These are phyloP conservation scores for Amaranthus hypochondriacus DNA, from an alignment of 148 eudicot genomes.

Conservation along the genomic window DNA sequence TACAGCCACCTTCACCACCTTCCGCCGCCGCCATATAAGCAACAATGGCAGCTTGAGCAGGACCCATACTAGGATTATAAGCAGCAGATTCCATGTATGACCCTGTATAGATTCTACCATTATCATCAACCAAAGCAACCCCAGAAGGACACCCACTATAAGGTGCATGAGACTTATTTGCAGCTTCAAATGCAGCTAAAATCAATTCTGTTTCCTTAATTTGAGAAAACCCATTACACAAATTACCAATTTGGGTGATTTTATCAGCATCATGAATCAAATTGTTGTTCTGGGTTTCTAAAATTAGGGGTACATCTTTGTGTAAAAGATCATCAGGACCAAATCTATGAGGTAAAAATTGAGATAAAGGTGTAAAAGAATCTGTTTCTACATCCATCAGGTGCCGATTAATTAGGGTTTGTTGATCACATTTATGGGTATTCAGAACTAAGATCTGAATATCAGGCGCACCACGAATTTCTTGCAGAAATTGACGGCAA, in stretches of 20 bases:
- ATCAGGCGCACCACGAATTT: constrained; percentile 50
- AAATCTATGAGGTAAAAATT: constrained; percentile 52
- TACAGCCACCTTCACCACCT: constrained; percentile 39
- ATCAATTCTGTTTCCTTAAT: constrained; percentile 25
- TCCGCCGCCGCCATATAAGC: constrained; percentile 51
- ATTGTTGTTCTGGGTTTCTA: constrained; percentile 45
- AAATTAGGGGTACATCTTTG: constrained; percentile 47
- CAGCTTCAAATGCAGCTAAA: constrained; percentile 58
- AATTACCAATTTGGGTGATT: background rate
- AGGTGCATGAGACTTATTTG: constrained; percentile 58
- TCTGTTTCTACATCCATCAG: background rate
- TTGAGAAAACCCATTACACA: constrained; percentile 28
- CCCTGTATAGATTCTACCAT: constrained; percentile 57
- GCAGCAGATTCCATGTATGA: constrained; percentile 91
- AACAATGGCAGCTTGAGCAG: constrained; percentile 78
- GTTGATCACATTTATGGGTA: background rate
- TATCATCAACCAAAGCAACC: constrained; percentile 50
- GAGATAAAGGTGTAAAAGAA: constrained; percentile 38
- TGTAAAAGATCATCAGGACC: constrained; percentile 69
- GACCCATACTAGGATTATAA: constrained; percentile 79
- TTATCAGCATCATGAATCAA: constrained; percentile 15
- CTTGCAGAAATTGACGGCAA: constrained; percentile 95
- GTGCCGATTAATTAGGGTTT: background rate
- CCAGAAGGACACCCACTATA: constrained; percentile 69
- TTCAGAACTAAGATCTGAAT: constrained; percentile 46